Evolutionary conservation across 768 basidiomycete genomes (phyloP), one percentile per base, ranked within the genome.

Genomic region (Sutorius australiensis): DNA sequence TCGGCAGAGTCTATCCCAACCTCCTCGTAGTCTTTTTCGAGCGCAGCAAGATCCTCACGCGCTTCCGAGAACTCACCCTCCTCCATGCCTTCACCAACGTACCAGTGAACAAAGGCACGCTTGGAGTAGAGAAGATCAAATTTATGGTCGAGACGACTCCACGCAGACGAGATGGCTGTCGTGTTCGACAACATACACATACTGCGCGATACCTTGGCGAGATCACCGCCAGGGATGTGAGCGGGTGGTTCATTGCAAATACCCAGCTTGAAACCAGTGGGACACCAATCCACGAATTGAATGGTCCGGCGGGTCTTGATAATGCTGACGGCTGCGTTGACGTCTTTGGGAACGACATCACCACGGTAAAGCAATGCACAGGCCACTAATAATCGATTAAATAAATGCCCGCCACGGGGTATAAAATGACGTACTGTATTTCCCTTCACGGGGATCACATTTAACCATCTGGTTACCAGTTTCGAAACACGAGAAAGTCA

Each of bases 41-140:
- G 84, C n/a, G 95, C 95, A n/a, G 95, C 97, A 53, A 99, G 86
- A 71, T 99, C 95, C 76, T 99, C 97, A 55, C 95, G 89, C 17
- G 95, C 95, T 77, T 98, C 95, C 17, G 92, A 95, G 77, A 98
- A 98, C 76, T 99, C 95, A 70, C 95, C 95, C 81, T 87, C 84
- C 69, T 87, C 83, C 84, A 87, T 88, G 67, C 86, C 84, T 70
- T 87, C 84, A 55, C 86, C 83, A 54, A 86, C 85, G 69, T 89
- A 82, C 81, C 80, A 78, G 67, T 80, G 77, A 9, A 78, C 75
- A 58, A 80, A 72, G 21, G 72, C 74, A 60, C 82, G 78, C 77
- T 84, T 69, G 71, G 85, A 86, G 75, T 87, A 88, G 37, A 89
- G 77, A 41, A 89, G 75, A 64, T 89, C 87, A 66, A 89, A 89